Evolutionary conservation across 140 eudicot species (phyloP).

Genomic region (Stevia rebaudiana): DNA sequence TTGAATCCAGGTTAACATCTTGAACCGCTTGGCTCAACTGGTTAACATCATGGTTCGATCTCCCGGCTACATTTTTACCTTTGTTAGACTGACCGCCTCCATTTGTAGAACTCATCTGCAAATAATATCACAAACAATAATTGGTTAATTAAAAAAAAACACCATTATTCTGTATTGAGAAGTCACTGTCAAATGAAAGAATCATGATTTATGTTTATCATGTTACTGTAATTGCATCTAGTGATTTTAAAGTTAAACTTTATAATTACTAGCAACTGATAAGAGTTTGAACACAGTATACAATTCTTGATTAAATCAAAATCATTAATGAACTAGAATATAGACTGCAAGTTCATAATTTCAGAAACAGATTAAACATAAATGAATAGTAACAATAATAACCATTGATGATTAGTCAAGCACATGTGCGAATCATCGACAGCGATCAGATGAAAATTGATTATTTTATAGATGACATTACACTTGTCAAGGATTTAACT

Average conservation of each 20-base stretch:
- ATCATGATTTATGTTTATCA: neutral
- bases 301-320: neutral
- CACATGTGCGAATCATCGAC: neutral
- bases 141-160: no score
- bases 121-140: neutral
- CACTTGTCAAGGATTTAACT: neutral
- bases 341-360: neutral
- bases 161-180: no score
- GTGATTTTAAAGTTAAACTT: neutral
- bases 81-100: constrained; percentile 36
- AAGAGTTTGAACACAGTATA: neutral
- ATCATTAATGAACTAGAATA: neutral
- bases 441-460: neutral
- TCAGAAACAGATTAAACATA: neutral
- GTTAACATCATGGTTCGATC: constrained; percentile 27
- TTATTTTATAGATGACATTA: neutral
- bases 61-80: constrained; percentile 28
- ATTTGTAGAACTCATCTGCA: constrained; percentile 56
- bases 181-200: constrained; percentile 9
- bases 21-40: constrained; percentile 41
- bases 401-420: neutral
- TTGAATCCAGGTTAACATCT: constrained; percentile 38
- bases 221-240: neutral
- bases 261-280: neutral
- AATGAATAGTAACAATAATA: neutral